phyloP scores from a whole-genome alignment of 371 early-diverging fungal genomes.

The Mucor circinelloides region DNA sequence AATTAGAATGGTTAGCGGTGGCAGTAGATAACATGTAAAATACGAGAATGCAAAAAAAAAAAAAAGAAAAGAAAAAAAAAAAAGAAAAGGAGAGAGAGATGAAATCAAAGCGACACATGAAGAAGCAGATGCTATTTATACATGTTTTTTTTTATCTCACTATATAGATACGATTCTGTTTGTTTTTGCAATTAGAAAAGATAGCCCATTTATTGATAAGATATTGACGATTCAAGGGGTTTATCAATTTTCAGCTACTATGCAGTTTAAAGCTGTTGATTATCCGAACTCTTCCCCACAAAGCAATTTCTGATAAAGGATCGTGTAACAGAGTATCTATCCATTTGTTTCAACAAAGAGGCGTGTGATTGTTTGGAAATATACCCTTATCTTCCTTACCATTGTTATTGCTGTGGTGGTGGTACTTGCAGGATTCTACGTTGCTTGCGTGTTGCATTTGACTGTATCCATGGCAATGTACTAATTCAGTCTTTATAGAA shows the following conservation, averaged over 20 bases:
- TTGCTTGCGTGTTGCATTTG: not conserved
- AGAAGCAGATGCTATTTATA: not conserved
- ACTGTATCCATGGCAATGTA: not conserved
- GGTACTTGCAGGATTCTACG: not conserved
- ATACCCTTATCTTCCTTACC: slow-evolving; percentile 7
- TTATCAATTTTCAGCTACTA: not conserved
- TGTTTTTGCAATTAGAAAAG: not conserved
- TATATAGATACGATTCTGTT: not conserved
- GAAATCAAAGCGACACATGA: not conserved
- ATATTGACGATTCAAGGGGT: slow-evolving; percentile 2
- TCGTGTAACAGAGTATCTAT: slow-evolving; percentile 2
- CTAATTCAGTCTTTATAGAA: too few species aligned
- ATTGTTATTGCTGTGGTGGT: not conserved
- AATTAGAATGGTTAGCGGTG: not conserved
- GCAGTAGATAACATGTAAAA: not conserved
- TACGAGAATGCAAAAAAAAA: not conserved
- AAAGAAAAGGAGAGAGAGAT: not conserved
- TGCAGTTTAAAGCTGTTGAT: not conserved
- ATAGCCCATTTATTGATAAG: slow-evolving; percentile 3
- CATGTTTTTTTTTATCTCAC: not conserved
- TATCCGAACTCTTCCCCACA: slow-evolving; percentile 11
- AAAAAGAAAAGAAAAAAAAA: not conserved
- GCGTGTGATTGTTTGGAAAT: slow-evolving; percentile 10
- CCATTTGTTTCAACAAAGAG: not conserved
- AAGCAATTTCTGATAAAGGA: slow-evolving; percentile 13